Conservation (phyloP, 1,284 basidiomycete genomes). For the Tylopilus orsonianus region DNA sequence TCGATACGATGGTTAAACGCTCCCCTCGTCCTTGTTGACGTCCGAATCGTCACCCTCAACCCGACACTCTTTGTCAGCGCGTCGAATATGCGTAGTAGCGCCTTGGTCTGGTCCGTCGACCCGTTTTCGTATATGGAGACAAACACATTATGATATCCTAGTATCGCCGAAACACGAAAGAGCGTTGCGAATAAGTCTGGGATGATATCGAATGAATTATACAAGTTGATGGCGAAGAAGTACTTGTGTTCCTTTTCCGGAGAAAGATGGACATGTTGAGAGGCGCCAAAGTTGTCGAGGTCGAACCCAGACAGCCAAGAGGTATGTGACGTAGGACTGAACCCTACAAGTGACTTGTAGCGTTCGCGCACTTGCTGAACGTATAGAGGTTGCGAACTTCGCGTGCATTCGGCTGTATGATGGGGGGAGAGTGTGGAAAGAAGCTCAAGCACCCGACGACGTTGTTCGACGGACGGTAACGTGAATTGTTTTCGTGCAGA, state of each 20-base stretch:
- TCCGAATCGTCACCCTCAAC: slow-evolving; percentile 87
- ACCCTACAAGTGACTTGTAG: slow-evolving; percentile 80
- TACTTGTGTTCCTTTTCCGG: slow-evolving; percentile 82
- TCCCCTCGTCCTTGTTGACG: slow-evolving; percentile 86
- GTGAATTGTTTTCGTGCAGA: slow-evolving; percentile 60
- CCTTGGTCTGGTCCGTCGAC: slow-evolving; percentile 94
- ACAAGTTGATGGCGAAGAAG: slow-evolving; percentile 97
- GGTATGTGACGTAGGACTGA: slow-evolving; percentile 53
- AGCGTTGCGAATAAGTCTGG: slow-evolving; percentile 96
- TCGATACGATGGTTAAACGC: slow-evolving; percentile 99
- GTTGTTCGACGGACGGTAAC: slow-evolving; percentile 75
- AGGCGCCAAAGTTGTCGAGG: slow-evolving; percentile 43
- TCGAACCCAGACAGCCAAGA: slow-evolving; percentile 63
- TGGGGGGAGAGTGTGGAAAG: slow-evolving; percentile 84
- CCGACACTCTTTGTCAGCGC: slow-evolving; percentile 86
- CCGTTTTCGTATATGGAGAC: slow-evolving; percentile 99
- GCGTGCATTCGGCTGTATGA: slow-evolving; percentile 89
- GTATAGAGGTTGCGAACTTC: slow-evolving; percentile 80
- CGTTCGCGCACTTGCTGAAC: slow-evolving; percentile 81
- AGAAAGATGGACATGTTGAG: slow-evolving; percentile 41
- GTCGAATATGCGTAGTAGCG: slow-evolving; percentile 89
- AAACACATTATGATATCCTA: slow-evolving; percentile 95
- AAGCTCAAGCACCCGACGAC: slow-evolving; percentile 80
- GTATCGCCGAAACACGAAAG: slow-evolving; percentile 83
- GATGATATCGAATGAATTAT: slow-evolving; percentile 97